Conservation (phyloP, 371 early-diverging fungal genomes). For the Capillidium rhysosporum region DNA sequence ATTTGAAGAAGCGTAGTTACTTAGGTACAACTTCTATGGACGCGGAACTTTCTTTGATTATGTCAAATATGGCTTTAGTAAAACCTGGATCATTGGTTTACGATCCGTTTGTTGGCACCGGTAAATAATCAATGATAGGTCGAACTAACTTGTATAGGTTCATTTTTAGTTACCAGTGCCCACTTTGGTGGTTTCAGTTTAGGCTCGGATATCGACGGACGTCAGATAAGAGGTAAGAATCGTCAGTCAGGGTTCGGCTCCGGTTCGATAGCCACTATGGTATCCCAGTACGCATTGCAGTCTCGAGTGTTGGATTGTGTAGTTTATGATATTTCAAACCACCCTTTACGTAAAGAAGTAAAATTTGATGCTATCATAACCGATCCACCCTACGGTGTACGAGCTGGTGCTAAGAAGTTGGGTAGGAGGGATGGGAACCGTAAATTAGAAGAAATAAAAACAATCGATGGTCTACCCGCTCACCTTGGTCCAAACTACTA, state of each 20-base stretch:
- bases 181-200: conserved; percentile 83
- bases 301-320: conserved; percentile 56
- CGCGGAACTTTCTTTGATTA: conserved; percentile 84
- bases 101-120: conserved; percentile 98
- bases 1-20: conserved; percentile 83
- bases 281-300: conserved; percentile 57
- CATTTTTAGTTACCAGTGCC: conserved; percentile 73
- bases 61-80: conserved; percentile 85
- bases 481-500: conserved; percentile 34
- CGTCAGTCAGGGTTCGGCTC: conserved; percentile 12
- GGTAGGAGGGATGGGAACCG: conserved; percentile 44
- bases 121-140: conserved; percentile 10
- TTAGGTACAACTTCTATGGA: conserved; percentile 96
- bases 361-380: conserved; percentile 71
- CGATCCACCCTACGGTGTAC: conserved; percentile 92
- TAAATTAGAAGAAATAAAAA: conserved; percentile 23
- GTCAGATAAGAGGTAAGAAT: conserved; percentile 82
- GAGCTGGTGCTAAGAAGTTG: conserved; percentile 88
- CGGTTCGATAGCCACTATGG: conserved; percentile 43
- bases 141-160: conserved; percentile 14
- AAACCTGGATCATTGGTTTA: conserved; percentile 58
- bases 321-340: conserved; percentile 74
- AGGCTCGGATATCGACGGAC: conserved; percentile 93
- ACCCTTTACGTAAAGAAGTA: conserved; percentile 60
- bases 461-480: conserved; percentile 40